Evolutionary conservation across 2,329 filamentous ascomycete species (phyloP), one percentile per base, ranked within the genome.

Genomic region (Sarocladium brachiariae): DNA sequence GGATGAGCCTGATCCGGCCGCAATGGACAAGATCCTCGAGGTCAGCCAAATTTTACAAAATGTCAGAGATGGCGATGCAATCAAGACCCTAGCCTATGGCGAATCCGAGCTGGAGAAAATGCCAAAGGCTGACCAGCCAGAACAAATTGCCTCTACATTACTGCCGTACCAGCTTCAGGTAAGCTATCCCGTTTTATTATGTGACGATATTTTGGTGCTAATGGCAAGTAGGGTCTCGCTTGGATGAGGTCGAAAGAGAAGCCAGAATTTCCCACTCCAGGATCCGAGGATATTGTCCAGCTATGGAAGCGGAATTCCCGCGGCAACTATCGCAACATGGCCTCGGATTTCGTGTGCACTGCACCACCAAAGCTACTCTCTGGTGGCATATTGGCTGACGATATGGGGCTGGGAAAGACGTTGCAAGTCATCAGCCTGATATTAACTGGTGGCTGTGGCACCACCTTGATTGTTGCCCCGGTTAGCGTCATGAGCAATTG

Each of bases 401-500:
- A 54, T 35, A 54, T 54, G 53, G 53, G 53, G 5, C 38, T 54
- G 6, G 53, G 53, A 16, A 54, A 95, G 70, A 96, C 90, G 0
- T 75, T 96, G 8, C 87, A 95, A 63, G 78, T 90, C 45, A 92
- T 96, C 57, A 87, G 87, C 50, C 69, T 95, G 31, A 84, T 96
- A 51, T 69, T 91, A 48, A 72, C 72, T 3, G 74, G 74, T 5
- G 69, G 70, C 0, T 63, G 71, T 2, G 82, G 81, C 3, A 71
- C 83, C 1, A 95, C 89, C 0, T 74, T 96, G 19, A 91, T 96
- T 50, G 74, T 95, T 50, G 83, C 87, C 0, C 90, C 90, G 0
- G 78, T 95, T 5, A 85, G 84, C 49, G 89, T 95, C 18, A 91
- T 95, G 86, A 90, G 85, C 61, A 95, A 95, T 58, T 96, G 90